Percentiles rank a stretch among this genome's conserved stretches.
phyloP scores from a whole-genome alignment of 2,329 filamentous ascomycete genomes.

The Phoma sp. region DNA sequence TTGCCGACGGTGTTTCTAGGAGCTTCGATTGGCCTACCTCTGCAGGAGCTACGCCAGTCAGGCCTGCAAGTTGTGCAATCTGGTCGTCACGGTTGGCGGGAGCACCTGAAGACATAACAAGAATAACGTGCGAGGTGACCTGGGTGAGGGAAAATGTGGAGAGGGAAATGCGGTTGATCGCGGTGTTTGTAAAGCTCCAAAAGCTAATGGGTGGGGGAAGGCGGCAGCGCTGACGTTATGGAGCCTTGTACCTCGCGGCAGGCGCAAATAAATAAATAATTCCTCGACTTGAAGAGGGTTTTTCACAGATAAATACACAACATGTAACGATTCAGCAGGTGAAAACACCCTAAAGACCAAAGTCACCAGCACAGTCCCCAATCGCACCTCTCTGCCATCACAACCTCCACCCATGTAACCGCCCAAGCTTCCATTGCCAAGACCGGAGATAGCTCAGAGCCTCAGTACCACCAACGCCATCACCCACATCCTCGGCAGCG shows the following conservation, averaged over 20 bases:
- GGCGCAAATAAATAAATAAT: neutral
- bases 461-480: conserved; percentile 20
- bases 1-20: conserved; percentile 29
- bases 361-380: no score
- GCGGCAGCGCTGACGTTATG: conserved; percentile 28
- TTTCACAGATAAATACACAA: neutral
- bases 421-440: conserved; percentile 13
- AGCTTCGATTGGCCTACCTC: conserved; percentile 40
- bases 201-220: conserved; percentile 10
- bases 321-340: no score
- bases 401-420: neutral
- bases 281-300: neutral
- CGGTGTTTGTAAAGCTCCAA: conserved; percentile 8
- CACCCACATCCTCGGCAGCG: conserved; percentile 5
- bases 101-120: conserved; percentile 41
- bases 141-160: neutral
- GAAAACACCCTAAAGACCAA: neutral
- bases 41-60: conserved; percentile 43
- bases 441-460: conserved; percentile 21
- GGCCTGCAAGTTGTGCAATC: conserved; percentile 44
- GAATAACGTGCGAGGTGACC: neutral
- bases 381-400: neutral
- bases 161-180: conserved; percentile 3
- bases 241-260: conserved; percentile 4
- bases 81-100: conserved; percentile 41